phyloP scores from a whole-genome alignment of 1,139 yeast genomes.

The Candida dubliniensis region DNA sequence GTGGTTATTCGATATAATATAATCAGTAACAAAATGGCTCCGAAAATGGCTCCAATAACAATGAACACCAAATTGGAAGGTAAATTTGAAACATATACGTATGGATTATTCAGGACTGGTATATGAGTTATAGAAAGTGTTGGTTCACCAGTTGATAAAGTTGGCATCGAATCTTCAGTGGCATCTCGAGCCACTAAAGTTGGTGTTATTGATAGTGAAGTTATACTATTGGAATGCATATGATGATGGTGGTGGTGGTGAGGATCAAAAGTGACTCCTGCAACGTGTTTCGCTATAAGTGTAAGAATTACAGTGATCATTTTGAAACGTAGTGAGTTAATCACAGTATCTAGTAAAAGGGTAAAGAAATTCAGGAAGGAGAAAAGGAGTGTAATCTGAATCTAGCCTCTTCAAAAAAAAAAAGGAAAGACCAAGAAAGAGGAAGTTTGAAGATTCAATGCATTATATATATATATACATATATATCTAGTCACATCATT shows the following conservation, averaged over 20 bases:
- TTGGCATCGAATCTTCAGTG: conserved; percentile 10
- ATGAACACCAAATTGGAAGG: conserved; percentile 46
- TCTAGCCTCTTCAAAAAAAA: too few relatives aligned
- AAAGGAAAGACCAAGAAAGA: too few relatives aligned
- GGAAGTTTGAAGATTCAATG: too few relatives aligned
- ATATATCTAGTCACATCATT: too few relatives aligned
- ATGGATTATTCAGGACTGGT: conserved; percentile 31
- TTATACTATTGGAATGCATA: neutral
- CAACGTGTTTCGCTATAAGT: neutral
- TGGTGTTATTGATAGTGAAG: conserved; percentile 2
- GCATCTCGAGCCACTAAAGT: conserved; percentile 3
- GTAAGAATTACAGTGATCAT: neutral
- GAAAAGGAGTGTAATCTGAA: too few relatives aligned
- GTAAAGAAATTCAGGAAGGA: neutral
- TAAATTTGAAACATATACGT: conserved; percentile 22
- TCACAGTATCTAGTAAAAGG: neutral
- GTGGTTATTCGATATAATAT: conserved; percentile 24
- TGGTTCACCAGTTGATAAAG: conserved; percentile 5
- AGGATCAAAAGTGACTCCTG: neutral
- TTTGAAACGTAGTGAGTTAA: too few relatives aligned
- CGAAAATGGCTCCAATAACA: conserved; percentile 39
- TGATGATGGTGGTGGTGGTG: conserved; percentile 6
- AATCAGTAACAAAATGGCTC: conserved; percentile 24
- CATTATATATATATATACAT: too few relatives aligned
- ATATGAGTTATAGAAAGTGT: conserved; percentile 9